These are phyloP conservation scores for Lactifluus rugatus DNA, from an alignment of 768 basidiomycete species.

Conservation along the genomic window DNA sequence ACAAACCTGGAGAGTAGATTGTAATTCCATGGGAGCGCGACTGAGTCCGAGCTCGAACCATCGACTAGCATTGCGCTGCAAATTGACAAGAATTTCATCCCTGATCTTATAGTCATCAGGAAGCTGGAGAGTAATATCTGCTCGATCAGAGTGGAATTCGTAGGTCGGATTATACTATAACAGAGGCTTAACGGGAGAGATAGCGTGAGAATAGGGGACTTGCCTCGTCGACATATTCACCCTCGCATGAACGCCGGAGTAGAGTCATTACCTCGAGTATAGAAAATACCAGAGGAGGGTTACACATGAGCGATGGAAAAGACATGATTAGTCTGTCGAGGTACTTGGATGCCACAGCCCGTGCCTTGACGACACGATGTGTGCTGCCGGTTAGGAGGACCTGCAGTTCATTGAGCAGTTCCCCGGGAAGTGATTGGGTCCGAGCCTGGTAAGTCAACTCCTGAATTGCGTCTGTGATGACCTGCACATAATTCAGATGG, in stretches of 20 bases:
- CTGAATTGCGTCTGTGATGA: conserved; percentile 64
- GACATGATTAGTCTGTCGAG: conserved; percentile 78
- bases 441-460: conserved; percentile 68
- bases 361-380: conserved; percentile 71
- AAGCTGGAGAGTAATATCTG: conserved; percentile 64
- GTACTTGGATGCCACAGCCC: conserved; percentile 76
- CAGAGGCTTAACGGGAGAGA: not conserved
- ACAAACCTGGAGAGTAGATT: conserved; percentile 81
- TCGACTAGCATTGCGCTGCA: conserved; percentile 60
- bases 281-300: conserved; percentile 75
- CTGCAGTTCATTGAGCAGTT: conserved; percentile 64
- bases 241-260: conserved; percentile 78
- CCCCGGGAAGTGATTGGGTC: conserved; percentile 64
- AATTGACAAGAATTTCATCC: conserved; percentile 69
- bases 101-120: conserved; percentile 80
- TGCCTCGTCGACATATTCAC: conserved; percentile 88
- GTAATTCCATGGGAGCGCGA: conserved; percentile 85
- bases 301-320: conserved; percentile 93
- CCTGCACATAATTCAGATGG: conserved; percentile 33
- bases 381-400: conserved; percentile 69
- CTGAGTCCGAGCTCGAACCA: conserved; percentile 87
- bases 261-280: conserved; percentile 89
- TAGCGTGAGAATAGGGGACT: conserved; percentile 15
- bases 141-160: conserved; percentile 72
- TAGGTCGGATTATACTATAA: conserved; percentile 79